Percentiles rank a stretch among this genome's conserved stretches.
These are phyloP conservation scores for Funneliformis caledonium DNA, from an alignment of 371 early-diverging fungal species.

Conservation along the genomic window DNA sequence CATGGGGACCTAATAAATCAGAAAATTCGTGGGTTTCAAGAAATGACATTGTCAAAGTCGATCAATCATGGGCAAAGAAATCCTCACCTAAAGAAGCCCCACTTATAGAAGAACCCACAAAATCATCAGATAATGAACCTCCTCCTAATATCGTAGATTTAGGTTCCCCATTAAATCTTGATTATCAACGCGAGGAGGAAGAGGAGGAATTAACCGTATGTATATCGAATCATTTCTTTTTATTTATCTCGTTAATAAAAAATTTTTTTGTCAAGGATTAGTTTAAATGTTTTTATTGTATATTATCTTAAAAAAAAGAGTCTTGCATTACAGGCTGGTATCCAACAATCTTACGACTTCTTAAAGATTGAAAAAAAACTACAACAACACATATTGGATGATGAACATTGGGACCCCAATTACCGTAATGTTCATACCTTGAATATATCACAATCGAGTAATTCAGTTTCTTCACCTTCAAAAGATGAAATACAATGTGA, in stretches of 20 bases:
- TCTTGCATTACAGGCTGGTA: too few species aligned
- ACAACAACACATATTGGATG: background rate
- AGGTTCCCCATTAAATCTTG: too few species aligned
- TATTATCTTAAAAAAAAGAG: background rate
- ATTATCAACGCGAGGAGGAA: too few species aligned
- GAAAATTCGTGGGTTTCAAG: too few species aligned
- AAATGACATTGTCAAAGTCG: too few species aligned
- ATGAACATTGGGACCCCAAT: background rate
- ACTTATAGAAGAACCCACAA: too few species aligned
- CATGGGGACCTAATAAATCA: too few species aligned
- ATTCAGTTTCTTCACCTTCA: background rate
- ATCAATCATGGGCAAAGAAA: too few species aligned
- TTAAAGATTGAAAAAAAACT: background rate
- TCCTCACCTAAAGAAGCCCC: too few species aligned
- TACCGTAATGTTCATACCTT: background rate
- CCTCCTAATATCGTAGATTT: too few species aligned
- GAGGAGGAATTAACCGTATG: too few species aligned
- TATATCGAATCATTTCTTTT: background rate
- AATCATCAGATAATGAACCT: too few species aligned
- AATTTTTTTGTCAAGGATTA: background rate
- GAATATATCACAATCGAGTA: background rate
- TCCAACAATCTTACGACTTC: background rate
- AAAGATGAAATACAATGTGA: background rate
- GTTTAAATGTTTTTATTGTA: background rate
- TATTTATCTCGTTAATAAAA: background rate